These are phyloP conservation scores for Fusarium robinianum DNA, from an alignment of 2,329 filamentous ascomycete species.

Conservation along the genomic window DNA sequence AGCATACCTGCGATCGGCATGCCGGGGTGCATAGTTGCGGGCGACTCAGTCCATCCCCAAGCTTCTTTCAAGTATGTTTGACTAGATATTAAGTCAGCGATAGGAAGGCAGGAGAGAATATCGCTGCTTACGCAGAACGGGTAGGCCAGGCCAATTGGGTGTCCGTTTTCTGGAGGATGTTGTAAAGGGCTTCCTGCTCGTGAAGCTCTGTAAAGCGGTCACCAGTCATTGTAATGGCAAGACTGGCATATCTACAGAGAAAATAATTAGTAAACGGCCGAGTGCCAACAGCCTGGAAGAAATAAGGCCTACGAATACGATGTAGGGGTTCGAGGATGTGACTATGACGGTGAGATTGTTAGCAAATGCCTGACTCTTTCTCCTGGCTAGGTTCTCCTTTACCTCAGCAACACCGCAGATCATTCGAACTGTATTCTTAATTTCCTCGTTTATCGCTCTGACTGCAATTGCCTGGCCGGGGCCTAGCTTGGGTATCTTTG, in stretches of 20 bases:
- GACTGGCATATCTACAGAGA: conserved; percentile 31
- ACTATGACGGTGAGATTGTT: conserved; percentile 12
- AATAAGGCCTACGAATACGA: conserved; percentile 24
- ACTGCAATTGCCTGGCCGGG: conserved; percentile 34
- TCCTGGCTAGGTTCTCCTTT: not conserved
- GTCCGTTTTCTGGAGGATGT: conserved; percentile 42
- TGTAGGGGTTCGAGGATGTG: conserved; percentile 30
- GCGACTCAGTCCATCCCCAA: conserved; percentile 34
- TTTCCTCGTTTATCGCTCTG: conserved; percentile 35
- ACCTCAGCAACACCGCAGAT: conserved; percentile 40
- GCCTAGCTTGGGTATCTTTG: conserved; percentile 33
- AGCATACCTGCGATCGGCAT: conserved; percentile 32
- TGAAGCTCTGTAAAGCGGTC: conserved; percentile 44
- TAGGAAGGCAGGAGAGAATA: rapidly evolving
- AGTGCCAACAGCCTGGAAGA: not conserved
- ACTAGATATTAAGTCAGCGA: conserved; percentile 15
- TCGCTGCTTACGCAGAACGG: conserved; percentile 32
- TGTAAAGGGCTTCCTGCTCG: conserved; percentile 46
- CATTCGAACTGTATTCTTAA: conserved; percentile 36
- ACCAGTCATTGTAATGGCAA: conserved; percentile 41
- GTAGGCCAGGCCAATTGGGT: conserved; percentile 37
- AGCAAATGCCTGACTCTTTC: not conserved
- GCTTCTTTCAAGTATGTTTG: conserved; percentile 32
- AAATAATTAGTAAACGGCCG: not conserved
- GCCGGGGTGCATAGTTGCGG: conserved; percentile 14